Base-by-base conservation (phyloP, 1,284 basidiomycete genomes). In the Apiotrichum gracile region DNA sequence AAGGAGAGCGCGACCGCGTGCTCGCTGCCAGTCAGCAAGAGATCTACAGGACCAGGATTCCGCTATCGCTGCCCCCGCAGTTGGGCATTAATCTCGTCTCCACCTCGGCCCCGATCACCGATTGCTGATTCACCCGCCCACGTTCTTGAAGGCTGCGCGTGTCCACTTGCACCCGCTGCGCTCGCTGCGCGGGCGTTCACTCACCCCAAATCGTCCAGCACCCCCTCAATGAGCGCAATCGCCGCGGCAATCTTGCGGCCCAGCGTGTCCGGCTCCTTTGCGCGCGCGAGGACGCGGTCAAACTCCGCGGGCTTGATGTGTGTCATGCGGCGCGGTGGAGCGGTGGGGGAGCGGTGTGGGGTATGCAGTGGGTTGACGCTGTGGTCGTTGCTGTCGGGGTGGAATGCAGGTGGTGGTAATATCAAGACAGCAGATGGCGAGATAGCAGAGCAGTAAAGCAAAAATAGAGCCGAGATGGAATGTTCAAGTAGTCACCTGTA, bases 1-100 rank as follows among this genome's bases (percentile, higher is more conserved):
- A 97, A 98, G 72, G 91, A 96, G 49, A 98, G 79, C 6, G 88
- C 86, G 16, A 91, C 76, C 49, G 79, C 78, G 38, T 85, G 80
- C 66, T 82, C 80, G 34, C 88, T 84, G 59, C 5, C 2, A 10
- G 17, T 16, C 24, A n/a, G n/a, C n/a, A n/a, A n/a, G n/a, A n/a
- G n/a, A n/a, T n/a, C n/a, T n/a, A n/a, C n/a, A n/a, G n/a, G n/a
- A n/a, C n/a, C n/a, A n/a, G n/a, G n/a, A n/a, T n/a, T n/a, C n/a
- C n/a, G n/a, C n/a, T n/a, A n/a, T n/a, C n/a, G n/a, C n/a, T n/a
- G n/a, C n/a, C n/a, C n/a, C n/a, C n/a, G n/a, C n/a, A n/a, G n/a
- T n/a, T n/a, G n/a, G n/a, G n/a, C n/a, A n/a, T n/a, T n/a, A n/a
- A n/a, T n/a, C n/a, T n/a, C n/a, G n/a, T n/a, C n/a, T n/a, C n/a